These are phyloP conservation scores for Musa acuminata DNA, from an alignment of 176 grass and related monocot genomes.

Conservation along the genomic window DNA sequence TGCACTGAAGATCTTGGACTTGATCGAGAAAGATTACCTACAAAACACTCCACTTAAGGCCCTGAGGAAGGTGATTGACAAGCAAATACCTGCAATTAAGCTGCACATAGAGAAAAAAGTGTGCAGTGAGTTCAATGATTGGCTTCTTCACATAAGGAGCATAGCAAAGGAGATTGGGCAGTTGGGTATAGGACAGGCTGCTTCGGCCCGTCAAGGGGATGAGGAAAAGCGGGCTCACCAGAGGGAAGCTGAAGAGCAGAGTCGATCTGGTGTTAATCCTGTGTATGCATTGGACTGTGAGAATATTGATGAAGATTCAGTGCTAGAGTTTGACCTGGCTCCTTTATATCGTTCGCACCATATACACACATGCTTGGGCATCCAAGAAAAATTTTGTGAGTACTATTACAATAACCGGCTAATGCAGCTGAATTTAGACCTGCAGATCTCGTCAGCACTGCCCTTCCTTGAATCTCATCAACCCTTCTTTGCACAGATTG, in stretches of 20 bases:
- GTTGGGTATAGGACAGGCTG: slow-evolving; percentile 51
- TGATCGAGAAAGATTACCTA: slow-evolving; percentile 60
- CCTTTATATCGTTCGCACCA: slow-evolving; percentile 54
- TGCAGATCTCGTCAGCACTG: slow-evolving; percentile 54
- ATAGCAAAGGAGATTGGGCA: slow-evolving; percentile 57
- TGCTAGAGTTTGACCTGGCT: slow-evolving; percentile 56
- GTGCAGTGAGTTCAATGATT: slow-evolving; percentile 71
- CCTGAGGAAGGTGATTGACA: slow-evolving; percentile 46
- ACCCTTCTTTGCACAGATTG: slow-evolving; percentile 60
- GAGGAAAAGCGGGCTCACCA: slow-evolving; percentile 40
- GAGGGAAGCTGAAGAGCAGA: slow-evolving; percentile 66
- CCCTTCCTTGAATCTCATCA: slow-evolving; percentile 71
- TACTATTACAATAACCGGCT: slow-evolving; percentile 71
- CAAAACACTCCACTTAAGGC: slow-evolving; percentile 58
- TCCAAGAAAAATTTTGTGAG: slow-evolving; percentile 55
- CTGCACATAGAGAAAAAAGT: slow-evolving; percentile 67
- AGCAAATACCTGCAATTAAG: slow-evolving; percentile 64
- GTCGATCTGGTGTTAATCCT: slow-evolving; percentile 39
- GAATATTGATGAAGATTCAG: slow-evolving; percentile 39
- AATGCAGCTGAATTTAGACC: slow-evolving; percentile 73
- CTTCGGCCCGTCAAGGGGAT: slow-evolving; percentile 39
- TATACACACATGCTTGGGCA: slow-evolving; percentile 49
- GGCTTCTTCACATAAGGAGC: slow-evolving; percentile 63
- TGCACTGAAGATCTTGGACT: slow-evolving; percentile 59
- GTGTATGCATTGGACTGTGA: slow-evolving; percentile 54